Base-by-base conservation (phyloP, 768 basidiomycete genomes). In the Calocybe indica region DNA sequence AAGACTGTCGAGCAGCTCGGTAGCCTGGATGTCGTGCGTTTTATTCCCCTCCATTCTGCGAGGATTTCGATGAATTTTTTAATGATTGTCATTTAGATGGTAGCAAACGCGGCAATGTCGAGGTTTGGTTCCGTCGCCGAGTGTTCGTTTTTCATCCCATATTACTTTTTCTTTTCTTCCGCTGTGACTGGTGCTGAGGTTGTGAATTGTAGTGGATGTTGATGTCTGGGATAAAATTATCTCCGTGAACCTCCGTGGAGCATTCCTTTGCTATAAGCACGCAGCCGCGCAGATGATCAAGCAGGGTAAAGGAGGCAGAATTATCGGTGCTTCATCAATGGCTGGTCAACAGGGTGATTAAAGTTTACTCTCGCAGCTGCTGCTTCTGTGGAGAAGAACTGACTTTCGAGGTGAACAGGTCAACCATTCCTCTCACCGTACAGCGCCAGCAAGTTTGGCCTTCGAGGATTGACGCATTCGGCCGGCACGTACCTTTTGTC, bases 391-490 rank as follows among this genome's bases (percentile, higher is more conserved):
- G n/a, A 38, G 5, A 41, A 29, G 39, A n/a, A 8, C 5, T 8
- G 5, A n/a, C 40, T 15, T 33, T 33, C 1, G 5, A 14, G 3
- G 37, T 14, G 22, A 60, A 58, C 35, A 57, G 56, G 52, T 6
- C 46, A 51, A 43, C 45, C 35, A 8, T 13, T 40, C 14, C 39
- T 53, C 32, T 50, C 40, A 4, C 58, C 63, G 5, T 74, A 74
- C 43, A 59, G 62, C 41, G 52, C 64, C 1, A 67, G 64, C 3
- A 73, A 75, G 56, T 72, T 73, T 50, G 71, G 69, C 8, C 43
- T 74, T 5, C 58, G 67, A 12, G 70, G 66, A 6, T 52, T 73
- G 34, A 72, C 72, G 1, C 70, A 73, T 52, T 54, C 40, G 37
- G 54, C 54, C 22, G 58, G 60, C 59, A 46, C 12, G 52, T 46